phyloP scores from a whole-genome alignment of 129 eudicot species.

The Daucus carota region DNA sequence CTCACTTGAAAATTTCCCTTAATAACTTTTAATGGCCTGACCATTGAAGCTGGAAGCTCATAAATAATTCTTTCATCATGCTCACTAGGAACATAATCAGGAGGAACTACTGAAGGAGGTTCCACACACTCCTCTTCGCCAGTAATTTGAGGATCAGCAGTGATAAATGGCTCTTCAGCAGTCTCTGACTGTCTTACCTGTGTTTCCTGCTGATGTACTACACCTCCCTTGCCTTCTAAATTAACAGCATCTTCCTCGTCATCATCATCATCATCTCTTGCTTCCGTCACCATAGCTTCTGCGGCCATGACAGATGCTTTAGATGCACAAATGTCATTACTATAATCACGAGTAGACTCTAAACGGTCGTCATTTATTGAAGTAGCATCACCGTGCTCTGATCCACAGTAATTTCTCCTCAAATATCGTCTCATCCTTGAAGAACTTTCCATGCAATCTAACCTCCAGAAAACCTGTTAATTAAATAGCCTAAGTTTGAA shows the following conservation, averaged over 20 bases:
- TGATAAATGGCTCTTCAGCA: slow-evolving; percentile 40
- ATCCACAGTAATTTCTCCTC: slow-evolving; percentile 71
- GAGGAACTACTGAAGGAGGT: slow-evolving; percentile 53
- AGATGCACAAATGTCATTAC: slow-evolving; percentile 45
- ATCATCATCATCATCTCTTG: slow-evolving; percentile 63
- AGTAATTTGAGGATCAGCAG: slow-evolving; percentile 30
- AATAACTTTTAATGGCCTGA: slow-evolving; percentile 70
- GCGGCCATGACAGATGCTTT: slow-evolving; percentile 59
- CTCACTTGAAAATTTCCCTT: slow-evolving; percentile 94
- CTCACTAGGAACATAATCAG: slow-evolving; percentile 85
- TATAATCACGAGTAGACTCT: slow-evolving; percentile 32
- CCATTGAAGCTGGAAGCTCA: slow-evolving; percentile 94
- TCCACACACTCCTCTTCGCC: slow-evolving; percentile 40
- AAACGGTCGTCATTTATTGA: slow-evolving; percentile 59
- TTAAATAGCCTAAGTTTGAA: slow-evolving; percentile 2
- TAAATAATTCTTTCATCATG: slow-evolving; percentile 82
- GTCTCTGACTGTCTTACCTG: slow-evolving; percentile 44
- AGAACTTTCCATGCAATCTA: slow-evolving; percentile 89
- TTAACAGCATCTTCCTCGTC: slow-evolving; percentile 44
- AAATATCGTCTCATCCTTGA: slow-evolving; percentile 84
- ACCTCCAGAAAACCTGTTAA: slow-evolving; percentile 78
- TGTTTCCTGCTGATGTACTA: slow-evolving; percentile 30
- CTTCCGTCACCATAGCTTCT: slow-evolving; percentile 71
- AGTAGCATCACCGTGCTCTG: slow-evolving; percentile 86
- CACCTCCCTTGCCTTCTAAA: slow-evolving; percentile 34